These are phyloP conservation scores for Pezicula neosporulosa DNA, from an alignment of 2,329 filamentous ascomycete genomes.

Conservation along the genomic window DNA sequence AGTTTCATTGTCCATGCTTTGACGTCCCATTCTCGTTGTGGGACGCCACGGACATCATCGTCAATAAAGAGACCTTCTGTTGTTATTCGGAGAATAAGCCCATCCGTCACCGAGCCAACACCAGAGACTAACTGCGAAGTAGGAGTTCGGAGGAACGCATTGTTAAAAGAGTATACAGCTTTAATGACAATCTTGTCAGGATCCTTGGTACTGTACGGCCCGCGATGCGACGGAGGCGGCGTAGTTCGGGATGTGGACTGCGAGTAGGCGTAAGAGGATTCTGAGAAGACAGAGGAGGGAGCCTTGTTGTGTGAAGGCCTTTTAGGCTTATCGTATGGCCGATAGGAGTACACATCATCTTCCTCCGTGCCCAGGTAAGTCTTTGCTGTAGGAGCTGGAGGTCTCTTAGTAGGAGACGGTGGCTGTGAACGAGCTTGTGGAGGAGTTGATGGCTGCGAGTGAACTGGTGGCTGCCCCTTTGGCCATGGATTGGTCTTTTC, in stretches of 20 bases:
- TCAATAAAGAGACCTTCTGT: slow-evolving; percentile 97
- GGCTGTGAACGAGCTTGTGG: slow-evolving; percentile 26
- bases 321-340: slow-evolving; percentile 71
- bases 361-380: slow-evolving; percentile 61
- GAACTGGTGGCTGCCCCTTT: slow-evolving; percentile 50
- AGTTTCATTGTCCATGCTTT: slow-evolving; percentile 97
- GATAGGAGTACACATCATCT: slow-evolving; percentile 65
- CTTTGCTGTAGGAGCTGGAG: slow-evolving; percentile 48
- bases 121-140: slow-evolving; percentile 86
- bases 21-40: slow-evolving; percentile 97
- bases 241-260: slow-evolving; percentile 81
- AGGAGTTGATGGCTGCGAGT: slow-evolving; percentile 10
- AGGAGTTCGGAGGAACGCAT: slow-evolving; percentile 82
- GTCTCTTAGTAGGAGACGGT: slow-evolving; percentile 36
- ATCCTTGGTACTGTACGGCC: slow-evolving; percentile 81
- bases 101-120: slow-evolving; percentile 83
- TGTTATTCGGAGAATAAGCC: slow-evolving; percentile 85
- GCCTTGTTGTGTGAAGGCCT: slow-evolving; percentile 55
- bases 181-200: slow-evolving; percentile 95
- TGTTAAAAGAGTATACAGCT: slow-evolving; percentile 90
- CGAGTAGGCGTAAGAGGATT: slow-evolving; percentile 82
- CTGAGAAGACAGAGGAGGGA: slow-evolving; percentile 71
- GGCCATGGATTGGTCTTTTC: slow-evolving; percentile 71
- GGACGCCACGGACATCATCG: slow-evolving; percentile 84
- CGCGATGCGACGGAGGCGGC: slow-evolving; percentile 73